Evolutionary conservation across 148 eudicot genomes (phyloP), one percentile per base, ranked within the genome.

Genomic region (Oxyria digyna): DNA sequence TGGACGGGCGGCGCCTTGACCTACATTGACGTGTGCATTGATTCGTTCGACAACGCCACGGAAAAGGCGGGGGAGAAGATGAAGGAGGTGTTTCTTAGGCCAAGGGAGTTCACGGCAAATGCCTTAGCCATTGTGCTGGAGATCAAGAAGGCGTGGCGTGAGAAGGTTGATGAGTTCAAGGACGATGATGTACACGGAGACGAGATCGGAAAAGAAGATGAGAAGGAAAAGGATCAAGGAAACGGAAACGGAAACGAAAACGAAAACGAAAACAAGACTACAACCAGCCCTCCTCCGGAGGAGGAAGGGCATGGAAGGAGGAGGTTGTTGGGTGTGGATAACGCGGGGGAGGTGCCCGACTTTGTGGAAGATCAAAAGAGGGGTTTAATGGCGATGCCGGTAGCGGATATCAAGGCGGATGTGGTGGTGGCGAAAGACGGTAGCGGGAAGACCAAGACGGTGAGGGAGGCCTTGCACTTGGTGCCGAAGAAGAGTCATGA

Each of bases 1-100:
- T 88, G 94, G 95, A 72, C 77, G 1, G 79, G 87, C 29, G 88
- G 81, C 0, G 82, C 82, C 17, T 63, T 81, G 11, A 82, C 95
- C 0, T 76, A 73, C 66, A 84, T 85, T 21, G 85, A 86, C 37
- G 83, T 86, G 3, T 88, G 95, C 65, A 42, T 85, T 14, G 88
- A 88, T 8, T 85, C 82, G 0, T 88, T 88, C 40, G 81, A 80
- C 69, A 85, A 88, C 76, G 76, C 87, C 1, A 84, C 82, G 0
- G 67, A 81, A 0, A 80, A 85, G 10, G 81, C 85, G 12, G 85
- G 85, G 0, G 71, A 78, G 4, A 79, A 77, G 48, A 80, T 88
- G 87, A 81, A 78, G 65, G 64, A 49, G 0, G 20, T 82, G 26
- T 71, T 88, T 69, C 69, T 75, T 1, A 64, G 73, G 1, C 73